Evolutionary conservation across 2,329 filamentous ascomycete genomes (phyloP), one percentile per base, ranked within the genome.

Genomic region (Paracoccidioides brasiliensis): DNA sequence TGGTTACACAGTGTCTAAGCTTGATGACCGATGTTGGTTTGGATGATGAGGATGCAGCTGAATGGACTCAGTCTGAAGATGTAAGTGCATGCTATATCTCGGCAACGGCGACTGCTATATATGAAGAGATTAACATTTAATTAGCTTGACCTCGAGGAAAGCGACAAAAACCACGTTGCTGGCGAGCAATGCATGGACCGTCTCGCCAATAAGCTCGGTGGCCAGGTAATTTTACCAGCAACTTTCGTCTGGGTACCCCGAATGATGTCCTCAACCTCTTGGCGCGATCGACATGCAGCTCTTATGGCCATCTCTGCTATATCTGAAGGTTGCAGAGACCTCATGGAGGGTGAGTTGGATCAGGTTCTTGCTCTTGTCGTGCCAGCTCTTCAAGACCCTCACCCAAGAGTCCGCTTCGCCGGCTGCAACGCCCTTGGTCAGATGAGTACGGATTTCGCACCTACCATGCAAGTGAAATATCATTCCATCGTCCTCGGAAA

Each of bases 271-370:
- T 97, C 93, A 1, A 85, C 88, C 64, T 83, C 89, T 35, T 98
- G 93, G 93, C 84, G 88, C 66, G 93, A 98, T 70, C 83, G 91
- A 59, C 93, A 98, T 70, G 93, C 93, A 37, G 93, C 93, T 49
- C 80, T 98, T 53, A 98, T 98, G 93, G 93, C 93, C 30, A 96
- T 98, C 59, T 97, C 91, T 2, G 93, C 93, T 61, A 98, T 98
- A 60, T 97, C 93, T 0, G 93, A 98, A 72, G 93, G 93, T 41
- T 98, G 93, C 68, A 85, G 90, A 57, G 91, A 97, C 32, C 78
- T 96, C 59, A 98, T 98, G 93, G 80, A 95, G 61, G 87, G 87
- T 44, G 93, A 98, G 70, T 78, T 98, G 3, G 88, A 90, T 69
- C 90, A 96, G 67, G 91, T 98, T 28, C 79, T 98, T 50, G 89